A percentile compares a stretch with the other conserved stretches of the same genome.
phyloP scores from a whole-genome alignment of 495 filamentous ascomycete species.

The Parmelia sp. region DNA sequence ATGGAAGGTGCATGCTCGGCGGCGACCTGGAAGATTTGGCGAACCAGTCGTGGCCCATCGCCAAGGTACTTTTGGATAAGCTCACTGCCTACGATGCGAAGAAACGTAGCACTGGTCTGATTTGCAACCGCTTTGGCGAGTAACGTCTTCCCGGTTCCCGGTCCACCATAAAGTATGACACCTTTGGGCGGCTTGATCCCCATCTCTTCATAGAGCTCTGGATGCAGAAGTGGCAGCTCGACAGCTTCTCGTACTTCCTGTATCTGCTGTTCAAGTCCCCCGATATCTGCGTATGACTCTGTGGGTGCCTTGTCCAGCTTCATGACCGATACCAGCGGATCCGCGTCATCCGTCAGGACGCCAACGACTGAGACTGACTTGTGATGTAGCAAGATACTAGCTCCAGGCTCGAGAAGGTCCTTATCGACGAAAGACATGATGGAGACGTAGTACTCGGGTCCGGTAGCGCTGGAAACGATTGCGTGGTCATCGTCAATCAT shows the following conservation, averaged over 20 bases:
- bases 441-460: conserved; percentile 97
- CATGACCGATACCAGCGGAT: conserved; percentile 96
- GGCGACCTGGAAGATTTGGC: conserved; percentile 96
- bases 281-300: conserved; percentile 97
- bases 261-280: conserved; percentile 89
- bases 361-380: conserved; percentile 98
- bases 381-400: conserved; percentile 92
- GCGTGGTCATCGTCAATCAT: conserved; percentile 99
- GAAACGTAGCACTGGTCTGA: conserved; percentile 95
- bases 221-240: conserved; percentile 90
- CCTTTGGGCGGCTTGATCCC: conserved; percentile 99
- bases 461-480: conserved; percentile 95
- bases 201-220: conserved; percentile 99
- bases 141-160: conserved; percentile 95
- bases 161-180: conserved; percentile 97
- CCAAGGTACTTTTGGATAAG: conserved; percentile 99
- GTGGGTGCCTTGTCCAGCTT: conserved; percentile 99
- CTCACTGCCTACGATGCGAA: conserved; percentile 96
- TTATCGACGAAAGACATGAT: conserved; percentile 99
- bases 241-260: conserved; percentile 97
- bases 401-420: conserved; percentile 92
- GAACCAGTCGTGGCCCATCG: conserved; percentile 88
- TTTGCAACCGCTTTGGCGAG: conserved; percentile 98
- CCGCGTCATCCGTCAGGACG: conserved; percentile 92
- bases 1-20: conserved; percentile 96